Base-by-base conservation (phyloP, 2,329 filamentous ascomycete species). In the Talaromyces sp. region DNA sequence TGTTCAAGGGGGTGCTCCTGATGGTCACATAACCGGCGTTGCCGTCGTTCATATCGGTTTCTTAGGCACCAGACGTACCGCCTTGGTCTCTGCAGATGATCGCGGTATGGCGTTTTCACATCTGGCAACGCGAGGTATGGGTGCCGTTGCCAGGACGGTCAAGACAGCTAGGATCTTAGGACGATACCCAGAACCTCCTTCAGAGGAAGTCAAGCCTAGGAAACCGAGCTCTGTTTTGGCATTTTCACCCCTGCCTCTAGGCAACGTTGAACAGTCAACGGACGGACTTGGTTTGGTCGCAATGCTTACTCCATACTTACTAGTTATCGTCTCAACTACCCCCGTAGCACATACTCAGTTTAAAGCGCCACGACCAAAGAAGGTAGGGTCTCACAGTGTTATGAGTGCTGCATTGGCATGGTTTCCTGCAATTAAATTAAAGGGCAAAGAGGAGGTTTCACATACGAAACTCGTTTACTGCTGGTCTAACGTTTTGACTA, bases 41-140 rank as follows among this genome's bases (percentile, higher is more conserved):
- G 83, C 89, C 2, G 84, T 99, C 45, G 85, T 94, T 6, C 92
- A 99, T 72, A 75, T 99, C n/a, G 94, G 93, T 0, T 99, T 99
- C 69, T 79, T 99, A 5, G 94, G 93, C 7, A 97, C 90, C 2
- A 83, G 95, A 60, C 92, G 94, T 67, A 99, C 94, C 13, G 94
- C 95, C 3, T 80, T 99, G 5, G 92, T 97, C 10, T 99, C 94
- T 3, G 94, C 94, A 2, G 92, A 99, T 73, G 89, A 96, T 67
- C 85, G 85, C 51, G 94, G 95, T 19, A 99, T 99, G 95, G 93
- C 94, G 0, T 99, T 99, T 72, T 97, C 94, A 2, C 95, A 99
- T 73, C 82, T 99, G 9, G 95, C 94, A 9, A 96, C 91, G 9
- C 83, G 95, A 66, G 95, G 94, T 1, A 87, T 95, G 37, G 94